A percentile compares a stretch with the other conserved stretches of the same genome.
Conservation (phyloP, 257 asterid species). For the Solanum sparsipilum region DNA sequence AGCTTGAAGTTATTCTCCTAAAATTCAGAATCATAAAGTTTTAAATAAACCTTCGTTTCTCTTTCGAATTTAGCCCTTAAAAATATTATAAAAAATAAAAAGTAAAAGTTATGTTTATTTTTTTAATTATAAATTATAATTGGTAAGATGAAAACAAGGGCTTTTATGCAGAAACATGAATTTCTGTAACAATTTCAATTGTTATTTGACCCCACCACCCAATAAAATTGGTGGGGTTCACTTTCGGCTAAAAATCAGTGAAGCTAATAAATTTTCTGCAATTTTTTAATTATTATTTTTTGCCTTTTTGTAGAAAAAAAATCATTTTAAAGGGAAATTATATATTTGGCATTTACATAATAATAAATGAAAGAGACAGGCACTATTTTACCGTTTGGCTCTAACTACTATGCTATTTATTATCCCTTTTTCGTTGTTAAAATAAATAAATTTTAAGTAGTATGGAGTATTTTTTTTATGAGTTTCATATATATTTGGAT, state of each 20-base stretch:
- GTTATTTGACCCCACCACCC: not conserved
- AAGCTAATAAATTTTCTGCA: not conserved
- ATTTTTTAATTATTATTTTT: not conserved
- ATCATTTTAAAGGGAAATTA: not conserved
- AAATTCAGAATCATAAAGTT: not conserved
- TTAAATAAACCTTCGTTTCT: not conserved
- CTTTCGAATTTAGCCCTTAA: not conserved
- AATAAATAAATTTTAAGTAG: not conserved
- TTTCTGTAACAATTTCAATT: not conserved
- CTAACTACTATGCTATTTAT: not conserved
- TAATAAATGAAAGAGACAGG: not conserved
- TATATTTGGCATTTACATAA: not conserved
- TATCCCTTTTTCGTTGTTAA: not conserved
- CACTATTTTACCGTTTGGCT: not conserved
- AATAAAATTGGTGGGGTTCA: not conserved
- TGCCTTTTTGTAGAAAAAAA: not conserved
- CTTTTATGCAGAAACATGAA: not conserved
- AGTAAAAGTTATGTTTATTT: too few relatives aligned
- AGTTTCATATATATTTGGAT: not conserved
- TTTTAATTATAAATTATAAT: too few relatives aligned
- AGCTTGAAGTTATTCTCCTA: too few relatives aligned
- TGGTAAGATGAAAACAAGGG: not conserved
- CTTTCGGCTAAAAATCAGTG: slow-evolving; percentile 5
- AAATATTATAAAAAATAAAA: too few relatives aligned
- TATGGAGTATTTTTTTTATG: too few relatives aligned